phyloP scores from a whole-genome alignment of 1,284 basidiomycete genomes.

The Clitocybe nebularis region DNA sequence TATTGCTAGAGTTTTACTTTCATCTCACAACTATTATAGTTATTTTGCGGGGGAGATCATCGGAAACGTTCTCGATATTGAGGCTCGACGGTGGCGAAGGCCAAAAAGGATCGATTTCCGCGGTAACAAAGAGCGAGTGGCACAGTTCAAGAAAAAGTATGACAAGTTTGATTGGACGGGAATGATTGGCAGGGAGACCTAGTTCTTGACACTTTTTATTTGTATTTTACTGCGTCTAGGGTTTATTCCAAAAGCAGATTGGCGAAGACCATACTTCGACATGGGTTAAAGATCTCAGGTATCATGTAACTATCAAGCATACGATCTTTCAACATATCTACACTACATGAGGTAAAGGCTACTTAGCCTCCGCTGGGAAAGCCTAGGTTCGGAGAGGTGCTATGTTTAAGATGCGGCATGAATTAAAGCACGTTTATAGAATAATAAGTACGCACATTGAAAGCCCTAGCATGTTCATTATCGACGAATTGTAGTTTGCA shows the following conservation, averaged over 20 bases:
- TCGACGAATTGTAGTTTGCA: neutral
- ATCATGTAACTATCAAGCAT: too few species aligned
- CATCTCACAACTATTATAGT: constrained; percentile 35
- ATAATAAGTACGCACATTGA: neutral
- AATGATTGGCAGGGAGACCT: constrained; percentile 44
- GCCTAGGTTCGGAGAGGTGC: neutral
- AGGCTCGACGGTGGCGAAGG: constrained; percentile 83
- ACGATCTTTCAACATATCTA: too few species aligned
- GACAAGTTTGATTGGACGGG: constrained; percentile 78
- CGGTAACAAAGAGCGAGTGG: constrained; percentile 68
- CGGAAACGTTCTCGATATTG: constrained; percentile 85
- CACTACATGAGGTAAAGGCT: too few species aligned
- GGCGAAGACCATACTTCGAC: too few species aligned
- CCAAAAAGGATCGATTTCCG: constrained; percentile 73
- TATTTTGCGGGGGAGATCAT: constrained; percentile 96
- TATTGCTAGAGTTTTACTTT: constrained; percentile 1
- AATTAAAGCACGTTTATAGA: too few species aligned
- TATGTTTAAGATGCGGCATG: too few species aligned
- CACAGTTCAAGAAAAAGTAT: constrained; percentile 65
- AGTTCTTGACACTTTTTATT: neutral
- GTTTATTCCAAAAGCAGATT: too few species aligned
- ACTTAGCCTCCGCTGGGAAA: too few species aligned
- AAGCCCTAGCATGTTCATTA: neutral
- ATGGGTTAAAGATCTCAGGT: too few species aligned
- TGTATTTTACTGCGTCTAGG: too few species aligned